These are phyloP conservation scores for Ascoidea asiatica DNA, from an alignment of 805 yeast genomes.

Conservation along the genomic window DNA sequence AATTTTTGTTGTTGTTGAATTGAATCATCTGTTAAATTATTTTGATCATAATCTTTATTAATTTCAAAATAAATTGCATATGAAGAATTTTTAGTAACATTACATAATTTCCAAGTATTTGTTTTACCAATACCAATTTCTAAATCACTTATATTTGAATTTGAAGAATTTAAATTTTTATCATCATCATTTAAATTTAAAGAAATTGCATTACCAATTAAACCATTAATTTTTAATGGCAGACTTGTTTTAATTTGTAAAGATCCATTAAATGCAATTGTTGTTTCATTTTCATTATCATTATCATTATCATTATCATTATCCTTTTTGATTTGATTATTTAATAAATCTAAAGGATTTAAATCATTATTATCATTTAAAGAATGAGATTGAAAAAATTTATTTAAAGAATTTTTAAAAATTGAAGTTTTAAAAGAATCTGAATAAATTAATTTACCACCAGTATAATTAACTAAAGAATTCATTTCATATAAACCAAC, in stretches of 20 bases:
- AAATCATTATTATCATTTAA: neutral
- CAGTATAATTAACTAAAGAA: constrained; percentile 38
- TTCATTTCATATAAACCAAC: constrained; percentile 59
- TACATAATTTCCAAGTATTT: constrained; percentile 46
- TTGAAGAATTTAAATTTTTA: constrained; percentile 8
- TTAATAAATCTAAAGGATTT: neutral
- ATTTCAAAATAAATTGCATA: constrained; percentile 48
- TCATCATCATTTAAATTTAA: constrained; percentile 18
- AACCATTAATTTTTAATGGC: constrained; percentile 41
- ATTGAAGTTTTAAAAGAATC: constrained; percentile 58
- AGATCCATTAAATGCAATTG: constrained; percentile 41
- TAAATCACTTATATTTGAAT: constrained; percentile 19
- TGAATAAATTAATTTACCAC: constrained; percentile 48
- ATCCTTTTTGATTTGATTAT: constrained; percentile 1
- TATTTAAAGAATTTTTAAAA: constrained; percentile 49
- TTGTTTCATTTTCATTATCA: constrained; percentile 20
- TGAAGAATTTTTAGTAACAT: constrained; percentile 41
- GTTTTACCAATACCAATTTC: constrained; percentile 37
- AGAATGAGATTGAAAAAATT: constrained; percentile 23
- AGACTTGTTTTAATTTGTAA: constrained; percentile 39
- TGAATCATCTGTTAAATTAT: constrained; percentile 1
- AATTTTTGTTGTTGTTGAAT: neutral
- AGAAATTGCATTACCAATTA: constrained; percentile 50
- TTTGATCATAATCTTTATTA: constrained; percentile 8
- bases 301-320: neutral